Percentiles rank a stretch among this genome's conserved stretches.
Conservation (phyloP, 1,139 yeast genomes). For the Diutina siamensis region DNA sequence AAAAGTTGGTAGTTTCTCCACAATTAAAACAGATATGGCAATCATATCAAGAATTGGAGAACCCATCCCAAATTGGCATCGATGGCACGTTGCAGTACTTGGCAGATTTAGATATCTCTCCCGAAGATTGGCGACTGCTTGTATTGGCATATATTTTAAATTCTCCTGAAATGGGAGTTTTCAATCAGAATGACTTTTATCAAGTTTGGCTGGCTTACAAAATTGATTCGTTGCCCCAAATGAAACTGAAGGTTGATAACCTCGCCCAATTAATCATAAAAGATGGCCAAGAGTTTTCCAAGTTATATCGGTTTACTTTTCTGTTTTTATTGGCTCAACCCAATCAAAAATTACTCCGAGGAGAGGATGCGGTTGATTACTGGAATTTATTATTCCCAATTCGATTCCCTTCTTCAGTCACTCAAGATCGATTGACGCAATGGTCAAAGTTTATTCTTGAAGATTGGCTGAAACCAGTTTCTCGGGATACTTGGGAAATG, state of each 20-base stretch:
- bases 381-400: constrained; percentile 56
- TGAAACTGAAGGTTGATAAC: constrained; percentile 34
- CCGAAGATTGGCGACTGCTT: constrained; percentile 63
- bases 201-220: constrained; percentile 40
- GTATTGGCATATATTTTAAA: constrained; percentile 59
- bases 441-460: constrained; percentile 42
- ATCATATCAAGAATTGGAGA: constrained; percentile 19
- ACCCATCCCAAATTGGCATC: constrained; percentile 34
- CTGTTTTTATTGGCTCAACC: constrained; percentile 45
- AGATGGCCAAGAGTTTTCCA: constrained; percentile 26
- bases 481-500: constrained; percentile 83
- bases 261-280: constrained; percentile 18
- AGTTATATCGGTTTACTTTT: constrained; percentile 63
- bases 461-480: constrained; percentile 34
- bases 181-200: constrained; percentile 37
- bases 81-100: constrained; percentile 69
- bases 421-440: constrained; percentile 21
- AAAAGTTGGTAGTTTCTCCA: background rate
- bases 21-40: constrained; percentile 16
- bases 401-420: background rate
- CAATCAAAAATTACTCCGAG: constrained; percentile 43
- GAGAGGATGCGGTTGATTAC: constrained; percentile 60
- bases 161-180: constrained; percentile 56
- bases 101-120: constrained; percentile 52
- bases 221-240: constrained; percentile 29